These are phyloP conservation scores for Russula ochroleuca DNA, from an alignment of 768 basidiomycete genomes.

Conservation along the genomic window DNA sequence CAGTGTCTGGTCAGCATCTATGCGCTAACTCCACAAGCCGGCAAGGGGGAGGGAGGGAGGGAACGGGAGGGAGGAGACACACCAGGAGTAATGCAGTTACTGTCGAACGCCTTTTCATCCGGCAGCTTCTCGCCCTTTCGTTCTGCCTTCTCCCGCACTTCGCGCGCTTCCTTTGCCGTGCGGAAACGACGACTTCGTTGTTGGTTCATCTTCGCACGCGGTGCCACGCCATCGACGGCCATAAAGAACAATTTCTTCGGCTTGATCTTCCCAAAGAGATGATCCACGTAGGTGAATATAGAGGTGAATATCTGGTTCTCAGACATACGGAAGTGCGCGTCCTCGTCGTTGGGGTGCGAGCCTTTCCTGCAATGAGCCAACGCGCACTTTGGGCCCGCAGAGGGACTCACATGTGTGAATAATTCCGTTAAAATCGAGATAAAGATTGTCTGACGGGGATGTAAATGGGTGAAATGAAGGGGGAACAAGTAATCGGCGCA, in stretches of 20 bases:
- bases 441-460: conserved; percentile 64
- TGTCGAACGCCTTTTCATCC: conserved; percentile 93
- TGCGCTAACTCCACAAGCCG: background rate
- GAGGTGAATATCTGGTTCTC: conserved; percentile 98
- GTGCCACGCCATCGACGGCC: conserved; percentile 97
- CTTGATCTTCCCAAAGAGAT: conserved; percentile 94
- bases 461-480: conserved; percentile 22
- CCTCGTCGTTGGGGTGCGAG: conserved; percentile 95
- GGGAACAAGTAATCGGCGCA: conserved; percentile 35
- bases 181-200: conserved; percentile 91
- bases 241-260: conserved; percentile 98
- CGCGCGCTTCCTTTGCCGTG: conserved; percentile 88
- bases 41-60: background rate
- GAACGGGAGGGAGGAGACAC: conserved; percentile 30
- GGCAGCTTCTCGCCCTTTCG: conserved; percentile 88
- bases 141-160: conserved; percentile 81
- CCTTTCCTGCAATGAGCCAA: conserved; percentile 37
- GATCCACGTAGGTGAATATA: conserved; percentile 95
- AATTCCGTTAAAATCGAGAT: conserved; percentile 92
- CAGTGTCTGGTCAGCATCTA: conserved; percentile 3
- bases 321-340: conserved; percentile 90
- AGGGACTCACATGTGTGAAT: conserved; percentile 68
- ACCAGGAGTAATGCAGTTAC: conserved; percentile 99
- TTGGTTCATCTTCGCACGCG: conserved; percentile 99
- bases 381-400: background rate